These are phyloP conservation scores for Neolentinus lepideus DNA, from an alignment of 1,284 basidiomycete species.

Conservation along the genomic window DNA sequence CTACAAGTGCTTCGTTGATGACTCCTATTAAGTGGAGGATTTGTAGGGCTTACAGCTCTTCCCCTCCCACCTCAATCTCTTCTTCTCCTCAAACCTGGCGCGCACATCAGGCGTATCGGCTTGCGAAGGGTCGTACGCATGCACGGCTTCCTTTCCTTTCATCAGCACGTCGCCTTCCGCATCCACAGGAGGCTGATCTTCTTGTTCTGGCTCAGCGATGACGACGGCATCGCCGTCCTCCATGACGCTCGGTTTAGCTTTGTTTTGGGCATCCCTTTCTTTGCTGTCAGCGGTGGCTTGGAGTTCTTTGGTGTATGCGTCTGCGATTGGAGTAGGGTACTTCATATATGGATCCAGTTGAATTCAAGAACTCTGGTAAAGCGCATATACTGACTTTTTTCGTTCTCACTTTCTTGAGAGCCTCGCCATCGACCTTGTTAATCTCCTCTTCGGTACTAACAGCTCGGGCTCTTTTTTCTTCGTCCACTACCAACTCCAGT, in stretches of 20 bases:
- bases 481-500: conserved; percentile 41
- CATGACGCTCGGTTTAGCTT: conserved; percentile 20
- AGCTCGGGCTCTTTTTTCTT: conserved; percentile 46
- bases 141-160: conserved; percentile 5
- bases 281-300: conserved; percentile 19
- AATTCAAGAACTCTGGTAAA: too few relatives aligned
- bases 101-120: conserved; percentile 61
- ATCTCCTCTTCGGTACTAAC: conserved; percentile 58
- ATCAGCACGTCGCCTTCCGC: not conserved
- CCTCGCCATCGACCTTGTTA: conserved; percentile 60
- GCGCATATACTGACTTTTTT: conserved; percentile 60
- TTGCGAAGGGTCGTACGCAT: conserved; percentile 22
- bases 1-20: conserved; percentile 25
- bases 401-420: conserved; percentile 52
- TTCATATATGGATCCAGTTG: conserved; percentile 25
- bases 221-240: conserved; percentile 20
- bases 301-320: conserved; percentile 61
- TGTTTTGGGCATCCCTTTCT: conserved; percentile 24
- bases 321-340: conserved; percentile 63
- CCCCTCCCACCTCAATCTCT: conserved; percentile 78
- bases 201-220: conserved; percentile 24
- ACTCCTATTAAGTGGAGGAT: not conserved
- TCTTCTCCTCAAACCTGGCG: conserved; percentile 77
- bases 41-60: conserved; percentile 64
- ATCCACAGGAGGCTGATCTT: conserved; percentile 20